Evolutionary conservation across 495 filamentous ascomycete genomes (phyloP), one percentile per base, ranked within the genome.

Genomic region (Aspergillus ellipticus): DNA sequence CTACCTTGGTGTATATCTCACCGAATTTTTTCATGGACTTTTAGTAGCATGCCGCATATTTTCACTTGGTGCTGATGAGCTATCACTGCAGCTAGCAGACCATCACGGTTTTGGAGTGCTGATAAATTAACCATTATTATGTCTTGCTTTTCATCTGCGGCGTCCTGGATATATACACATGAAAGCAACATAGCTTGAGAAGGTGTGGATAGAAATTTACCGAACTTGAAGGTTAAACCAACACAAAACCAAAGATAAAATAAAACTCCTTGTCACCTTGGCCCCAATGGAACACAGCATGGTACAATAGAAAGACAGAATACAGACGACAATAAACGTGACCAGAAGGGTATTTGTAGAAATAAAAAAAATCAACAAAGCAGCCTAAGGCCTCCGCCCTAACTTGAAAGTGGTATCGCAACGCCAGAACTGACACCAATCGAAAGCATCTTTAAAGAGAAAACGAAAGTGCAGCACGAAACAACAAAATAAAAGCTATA

Each of bases 261-360:
- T 9, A 29, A 29, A 48, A 16, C 35, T 39, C 35, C 35, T 15
- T 39, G 35, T 15, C 35, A n/a, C n/a, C 35, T 4, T 13, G 5
- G 35, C 35, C 10, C 31, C 35, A 13, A n/a, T 9, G 4, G 2
- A 39, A 39, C 3, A 2, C n/a, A 13, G 35, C 2, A 15, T 39
- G 35, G 35, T 39, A n/a, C n/a, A n/a, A 15, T 39, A 39, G 35
- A 39, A 39, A 28, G 24, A 39, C 11, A 13, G n/a, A 39, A 39
- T n/a, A 39, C 13, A 15, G n/a, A n/a, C 35, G 13, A 39, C n/a
- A 8, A 9, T 15, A 8, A 8, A 39, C 4, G 35, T 20, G 9
- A 28, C 35, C 31, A 52, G 19, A 52, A 49, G 59, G 59, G 59
- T 61, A 61, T 61, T 57, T 48, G 37, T 28, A 48, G 51, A 52